Evolutionary conservation across 2,329 filamentous ascomycete genomes (phyloP).

Genomic region (Botrytis porri): DNA sequence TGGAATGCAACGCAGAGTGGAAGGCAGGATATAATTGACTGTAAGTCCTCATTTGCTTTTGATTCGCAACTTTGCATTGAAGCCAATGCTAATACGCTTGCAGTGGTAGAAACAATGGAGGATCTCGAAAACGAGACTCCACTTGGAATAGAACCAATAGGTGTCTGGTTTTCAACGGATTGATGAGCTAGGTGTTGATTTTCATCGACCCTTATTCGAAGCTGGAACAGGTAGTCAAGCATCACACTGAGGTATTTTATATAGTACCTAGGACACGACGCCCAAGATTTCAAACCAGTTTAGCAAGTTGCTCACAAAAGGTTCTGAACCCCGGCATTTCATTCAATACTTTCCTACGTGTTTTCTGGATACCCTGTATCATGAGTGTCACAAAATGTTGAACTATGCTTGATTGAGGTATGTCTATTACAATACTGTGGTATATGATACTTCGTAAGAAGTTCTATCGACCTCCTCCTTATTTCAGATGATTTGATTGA

Average conservation of each 20-base stretch:
- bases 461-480: neutral
- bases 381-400: neutral
- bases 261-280: neutral
- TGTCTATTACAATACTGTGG: neutral
- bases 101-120: conserved; percentile 33
- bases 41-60: conserved; percentile 1
- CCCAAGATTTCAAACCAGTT: neutral
- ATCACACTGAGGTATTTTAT: neutral
- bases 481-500: neutral
- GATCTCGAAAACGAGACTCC: conserved; percentile 34
- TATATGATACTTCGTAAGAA: neutral
- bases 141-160: conserved; percentile 25
- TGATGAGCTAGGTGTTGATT: neutral
- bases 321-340: neutral
- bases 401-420: neutral
- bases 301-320: neutral
- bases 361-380: neutral
- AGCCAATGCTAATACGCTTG: neutral
- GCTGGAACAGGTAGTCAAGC: neutral
- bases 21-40: conserved; percentile 30
- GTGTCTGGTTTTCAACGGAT: conserved; percentile 15
- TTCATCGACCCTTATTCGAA: neutral
- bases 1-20: conserved; percentile 33
- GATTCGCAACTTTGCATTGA: neutral
- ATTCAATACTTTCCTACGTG: neutral